Conservation (phyloP, 1,139 yeast species). For the Entelexis sorbosivorans region DNA sequence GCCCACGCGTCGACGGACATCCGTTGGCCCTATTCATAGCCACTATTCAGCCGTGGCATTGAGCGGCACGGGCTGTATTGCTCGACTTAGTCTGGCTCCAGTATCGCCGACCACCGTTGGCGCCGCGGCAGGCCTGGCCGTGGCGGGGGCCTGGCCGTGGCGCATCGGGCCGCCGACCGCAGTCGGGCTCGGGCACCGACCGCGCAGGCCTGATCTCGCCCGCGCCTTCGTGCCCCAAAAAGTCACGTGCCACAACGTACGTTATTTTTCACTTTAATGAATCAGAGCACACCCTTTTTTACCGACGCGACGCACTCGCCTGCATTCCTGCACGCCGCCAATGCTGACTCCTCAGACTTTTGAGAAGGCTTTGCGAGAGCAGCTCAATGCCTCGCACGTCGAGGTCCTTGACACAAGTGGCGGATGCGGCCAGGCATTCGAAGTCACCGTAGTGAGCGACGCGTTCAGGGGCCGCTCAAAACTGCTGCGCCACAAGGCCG, state of each 20-base stretch:
- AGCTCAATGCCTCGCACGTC: conserved; percentile 32
- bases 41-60: too few species aligned
- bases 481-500: conserved; percentile 74
- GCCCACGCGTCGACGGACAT: too few species aligned
- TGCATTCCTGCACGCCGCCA: neutral
- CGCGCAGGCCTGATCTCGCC: too few species aligned
- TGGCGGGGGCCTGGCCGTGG: too few species aligned
- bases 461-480: conserved; percentile 72
- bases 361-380: conserved; percentile 27
- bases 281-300: neutral
- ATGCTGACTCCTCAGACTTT: conserved; percentile 25
- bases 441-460: conserved; percentile 66
- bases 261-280: neutral
- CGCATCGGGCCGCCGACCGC: too few species aligned
- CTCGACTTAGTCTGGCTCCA: too few species aligned
- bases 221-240: too few species aligned
- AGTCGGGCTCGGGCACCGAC: too few species aligned
- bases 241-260: neutral
- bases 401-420: conserved; percentile 38
- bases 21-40: too few species aligned
- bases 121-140: too few species aligned
- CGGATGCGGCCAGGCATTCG: conserved; percentile 83
- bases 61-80: too few species aligned
- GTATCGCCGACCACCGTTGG: too few species aligned
- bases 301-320: neutral